Evolutionary conservation across 179 eudicot species (phyloP).

Genomic region (Vitellaria paradoxa): DNA sequence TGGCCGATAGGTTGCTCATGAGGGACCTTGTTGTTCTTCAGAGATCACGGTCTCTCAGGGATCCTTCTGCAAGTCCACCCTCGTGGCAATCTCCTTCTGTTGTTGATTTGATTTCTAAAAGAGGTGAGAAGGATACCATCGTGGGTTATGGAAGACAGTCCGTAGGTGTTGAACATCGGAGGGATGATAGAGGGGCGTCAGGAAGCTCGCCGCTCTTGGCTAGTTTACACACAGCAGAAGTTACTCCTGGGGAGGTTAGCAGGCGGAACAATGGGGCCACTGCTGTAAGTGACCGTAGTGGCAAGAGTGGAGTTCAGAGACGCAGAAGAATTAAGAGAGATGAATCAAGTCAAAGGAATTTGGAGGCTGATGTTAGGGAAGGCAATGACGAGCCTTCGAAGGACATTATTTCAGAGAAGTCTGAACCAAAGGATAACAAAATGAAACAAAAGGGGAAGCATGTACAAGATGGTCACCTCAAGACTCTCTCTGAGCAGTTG

Average conservation of each 20-base stretch:
- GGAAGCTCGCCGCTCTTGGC: slow-evolving; percentile 43
- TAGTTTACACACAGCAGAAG: slow-evolving; percentile 25
- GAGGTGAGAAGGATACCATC: slow-evolving; percentile 37
- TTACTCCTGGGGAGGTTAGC: slow-evolving; percentile 23
- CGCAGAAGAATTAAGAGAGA: slow-evolving; percentile 42
- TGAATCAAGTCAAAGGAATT: slow-evolving; percentile 34
- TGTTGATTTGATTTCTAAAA: slow-evolving; percentile 46
- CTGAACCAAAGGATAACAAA: slow-evolving; percentile 27
- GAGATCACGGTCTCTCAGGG: slow-evolving; percentile 81
- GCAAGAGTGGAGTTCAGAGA: slow-evolving; percentile 33
- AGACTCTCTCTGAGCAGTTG: slow-evolving; percentile 55
- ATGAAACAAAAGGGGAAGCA: slow-evolving; percentile 35
- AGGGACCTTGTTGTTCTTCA: slow-evolving; percentile 90
- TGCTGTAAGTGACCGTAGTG: slow-evolving; percentile 43
- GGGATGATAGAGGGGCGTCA: slow-evolving; percentile 34
- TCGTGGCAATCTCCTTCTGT: slow-evolving; percentile 65
- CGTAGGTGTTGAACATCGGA: slow-evolving; percentile 39
- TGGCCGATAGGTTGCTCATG: slow-evolving; percentile 66
- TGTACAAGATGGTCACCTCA: slow-evolving; percentile 34
- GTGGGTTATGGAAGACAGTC: slow-evolving; percentile 53
- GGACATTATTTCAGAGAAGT: slow-evolving; percentile 20
- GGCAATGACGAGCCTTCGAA: slow-evolving; percentile 26
- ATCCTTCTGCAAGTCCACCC: slow-evolving; percentile 91
- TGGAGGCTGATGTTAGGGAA: slow-evolving; percentile 24
- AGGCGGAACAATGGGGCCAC: slow-evolving; percentile 28